Evolutionary conservation across 2,329 filamentous ascomycete genomes (phyloP).

Genomic region (Epichloe gansuensis): DNA sequence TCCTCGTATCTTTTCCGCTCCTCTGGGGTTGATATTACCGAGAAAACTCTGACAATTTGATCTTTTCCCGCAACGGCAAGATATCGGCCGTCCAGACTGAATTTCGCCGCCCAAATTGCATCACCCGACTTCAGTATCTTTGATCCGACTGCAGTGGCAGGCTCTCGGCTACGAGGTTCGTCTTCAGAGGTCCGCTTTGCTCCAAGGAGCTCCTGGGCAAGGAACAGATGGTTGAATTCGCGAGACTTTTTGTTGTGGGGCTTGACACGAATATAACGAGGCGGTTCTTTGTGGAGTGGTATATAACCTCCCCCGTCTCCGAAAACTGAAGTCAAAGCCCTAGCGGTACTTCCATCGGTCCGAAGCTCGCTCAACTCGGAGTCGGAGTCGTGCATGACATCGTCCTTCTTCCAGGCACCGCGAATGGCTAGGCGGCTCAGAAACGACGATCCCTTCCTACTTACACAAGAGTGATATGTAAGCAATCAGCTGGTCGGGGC

Average conservation of each 20-base stretch:
- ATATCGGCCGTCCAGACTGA: conserved; percentile 83
- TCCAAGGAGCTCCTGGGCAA: conserved; percentile 79
- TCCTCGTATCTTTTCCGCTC: conserved; percentile 64
- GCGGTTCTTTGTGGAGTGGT: conserved; percentile 76
- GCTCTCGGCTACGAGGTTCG: conserved; percentile 16
- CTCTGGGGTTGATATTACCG: conserved; percentile 69
- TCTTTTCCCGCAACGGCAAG: conserved; percentile 89
- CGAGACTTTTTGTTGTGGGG: conserved; percentile 66
- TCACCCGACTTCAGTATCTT: conserved; percentile 36
- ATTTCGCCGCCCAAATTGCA: conserved; percentile 85
- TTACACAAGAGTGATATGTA: conserved; percentile 5
- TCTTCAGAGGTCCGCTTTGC: conserved; percentile 27
- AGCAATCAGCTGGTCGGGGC: neutral
- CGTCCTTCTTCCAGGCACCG: conserved; percentile 59
- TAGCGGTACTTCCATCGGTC: conserved; percentile 69
- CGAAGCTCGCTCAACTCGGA: conserved; percentile 57
- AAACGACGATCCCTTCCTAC: conserved; percentile 78
- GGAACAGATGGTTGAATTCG: conserved; percentile 77
- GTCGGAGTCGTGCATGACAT: conserved; percentile 46
- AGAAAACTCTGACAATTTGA: conserved; percentile 73
- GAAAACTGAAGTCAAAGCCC: conserved; percentile 66
- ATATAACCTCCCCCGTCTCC: conserved; percentile 58
- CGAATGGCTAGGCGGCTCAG: conserved; percentile 68
- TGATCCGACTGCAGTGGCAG: conserved; percentile 26
- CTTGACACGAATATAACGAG: conserved; percentile 79